Base-by-base conservation (phyloP, 2,329 filamentous ascomycete species). In the Penicillium sp. region DNA sequence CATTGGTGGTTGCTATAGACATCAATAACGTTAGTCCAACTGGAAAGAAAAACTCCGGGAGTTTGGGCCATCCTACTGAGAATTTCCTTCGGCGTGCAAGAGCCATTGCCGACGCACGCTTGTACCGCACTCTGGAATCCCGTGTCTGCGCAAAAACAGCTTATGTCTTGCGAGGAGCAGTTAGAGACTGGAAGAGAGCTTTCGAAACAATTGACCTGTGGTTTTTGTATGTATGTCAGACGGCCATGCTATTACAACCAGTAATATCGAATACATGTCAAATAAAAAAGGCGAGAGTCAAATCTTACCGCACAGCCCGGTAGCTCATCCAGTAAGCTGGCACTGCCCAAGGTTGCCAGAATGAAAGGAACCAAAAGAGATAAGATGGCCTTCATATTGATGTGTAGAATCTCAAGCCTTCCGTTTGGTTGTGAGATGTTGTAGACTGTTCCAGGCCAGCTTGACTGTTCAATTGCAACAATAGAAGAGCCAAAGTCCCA, bases 241-340 rank as follows among this genome's bases (percentile, higher is more conserved):
- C 11, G 7, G 9, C 11, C 40, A 18, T 5, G 30, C 12, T 16
- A 35, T 35, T 35, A 35, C 11, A 16, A 7, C 12, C 28, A 21
- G n/a, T 42, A 42, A 42, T 18, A 21, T 42, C 6, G 21, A 18
- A n/a, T 38, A 7, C 42, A 47, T 9, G 26, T 26, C 5, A 20
- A n/a, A n/a, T n/a, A n/a, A 24, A 20, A 28, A 28, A 20, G 1
- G 1, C 8, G 18, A 12, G 21, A 53, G 1, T 3, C 20, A 20
- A 8, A n/a, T 20, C 56, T 35, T 40, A 58, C 56, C n/a, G 56
- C 56, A 28, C 56, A 58, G n/a, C 20, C n/a, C 8, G 56, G 56
- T 6, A 58, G 20, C 21, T 54, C 46, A 26, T 50, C 30, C 18
- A 58, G 21, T n/a, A 54, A 38, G 51, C 28, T 54, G 9, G 51